Evolutionary conservation across 139 green algal genomes (phyloP).

Genomic region (Chlorokybus atmophyticus): DNA sequence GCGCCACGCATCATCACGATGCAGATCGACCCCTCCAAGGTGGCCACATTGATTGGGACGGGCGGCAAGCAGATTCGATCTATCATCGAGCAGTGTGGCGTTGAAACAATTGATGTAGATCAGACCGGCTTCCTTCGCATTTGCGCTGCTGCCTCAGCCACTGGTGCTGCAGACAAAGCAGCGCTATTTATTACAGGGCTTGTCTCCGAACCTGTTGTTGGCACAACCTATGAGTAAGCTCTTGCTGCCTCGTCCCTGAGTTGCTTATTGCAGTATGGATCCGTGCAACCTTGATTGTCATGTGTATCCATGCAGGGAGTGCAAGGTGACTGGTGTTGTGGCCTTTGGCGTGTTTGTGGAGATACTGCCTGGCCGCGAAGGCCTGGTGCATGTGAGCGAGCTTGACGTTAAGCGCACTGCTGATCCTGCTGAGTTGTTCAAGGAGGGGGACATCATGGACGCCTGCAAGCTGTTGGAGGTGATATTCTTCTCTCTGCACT

Average conservation of each 20-base stretch:
- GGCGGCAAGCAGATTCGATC: conserved; percentile 58
- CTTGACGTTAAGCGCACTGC: conserved; percentile 19
- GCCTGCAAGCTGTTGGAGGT: conserved; percentile 54
- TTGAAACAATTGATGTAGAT: conserved; percentile 13
- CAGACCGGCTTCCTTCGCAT: conserved; percentile 9
- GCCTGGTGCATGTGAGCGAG: conserved; percentile 30
- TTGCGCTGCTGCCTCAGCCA: not conserved
- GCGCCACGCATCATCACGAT: conserved; percentile 7
- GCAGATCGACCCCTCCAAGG: conserved; percentile 18
- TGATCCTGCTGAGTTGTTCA: conserved; percentile 34
- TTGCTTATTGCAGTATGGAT: not conserved
- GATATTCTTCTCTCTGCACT: conserved; percentile 1
- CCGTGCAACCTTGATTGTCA: not conserved
- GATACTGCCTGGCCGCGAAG: conserved; percentile 38
- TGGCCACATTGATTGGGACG: conserved; percentile 59
- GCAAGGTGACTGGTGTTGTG: conserved; percentile 24
- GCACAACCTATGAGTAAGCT: not conserved
- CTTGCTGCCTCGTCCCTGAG: not conserved
- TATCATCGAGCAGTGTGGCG: conserved; percentile 34
- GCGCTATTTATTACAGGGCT: too few species aligned
- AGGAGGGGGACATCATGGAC: conserved; percentile 53
- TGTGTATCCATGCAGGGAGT: conserved; percentile 15
- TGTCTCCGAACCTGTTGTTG: not conserved
- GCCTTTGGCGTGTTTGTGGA: conserved; percentile 43
- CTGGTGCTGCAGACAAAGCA: not conserved